Percentiles rank a stretch among this genome's conserved stretches.
Evolutionary conservation across 371 early-diverging fungal species (phyloP).

Genomic region (Basidiobolus meristosporus): DNA sequence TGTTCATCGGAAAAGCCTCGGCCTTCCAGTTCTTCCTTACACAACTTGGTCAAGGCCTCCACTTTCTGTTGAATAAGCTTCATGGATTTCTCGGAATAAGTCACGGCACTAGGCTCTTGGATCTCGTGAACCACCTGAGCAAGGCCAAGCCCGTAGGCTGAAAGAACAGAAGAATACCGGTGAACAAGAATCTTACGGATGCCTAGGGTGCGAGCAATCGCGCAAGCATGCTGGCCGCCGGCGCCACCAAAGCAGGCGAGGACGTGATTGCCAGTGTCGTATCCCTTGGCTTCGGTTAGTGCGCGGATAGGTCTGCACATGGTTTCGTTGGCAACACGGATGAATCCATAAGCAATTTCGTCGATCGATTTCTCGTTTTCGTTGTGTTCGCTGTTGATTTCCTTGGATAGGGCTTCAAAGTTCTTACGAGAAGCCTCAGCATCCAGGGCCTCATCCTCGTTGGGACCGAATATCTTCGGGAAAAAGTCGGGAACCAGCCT

Average conservation of each 20-base stretch:
- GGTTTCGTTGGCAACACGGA: constrained; percentile 85
- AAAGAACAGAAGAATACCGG: constrained; percentile 71
- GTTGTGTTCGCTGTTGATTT: constrained; percentile 29
- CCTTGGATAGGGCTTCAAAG: constrained; percentile 36
- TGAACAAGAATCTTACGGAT: constrained; percentile 70
- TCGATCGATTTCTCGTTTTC: constrained; percentile 29
- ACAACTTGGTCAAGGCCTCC: constrained; percentile 15
- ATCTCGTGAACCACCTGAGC: constrained; percentile 87
- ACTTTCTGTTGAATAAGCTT: constrained; percentile 25
- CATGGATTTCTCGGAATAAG: constrained; percentile 10
- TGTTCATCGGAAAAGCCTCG: constrained; percentile 37
- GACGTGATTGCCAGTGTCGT: constrained; percentile 65
- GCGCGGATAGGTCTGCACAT: constrained; percentile 91
- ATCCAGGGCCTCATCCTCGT: constrained; percentile 69
- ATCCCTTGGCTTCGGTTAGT: constrained; percentile 85
- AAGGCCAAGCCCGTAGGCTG: constrained; percentile 79
- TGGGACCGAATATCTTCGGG: constrained; percentile 87
- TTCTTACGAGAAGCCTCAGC: constrained; percentile 29
- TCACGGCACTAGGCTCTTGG: constrained; percentile 57
- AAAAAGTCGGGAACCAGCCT: constrained; percentile 75
- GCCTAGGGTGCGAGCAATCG: constrained; percentile 76
- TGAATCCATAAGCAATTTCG: constrained; percentile 82
- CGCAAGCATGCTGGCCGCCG: constrained; percentile 84
- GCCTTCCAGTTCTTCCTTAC: constrained; percentile 15
- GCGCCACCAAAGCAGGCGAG: constrained; percentile 94